Percentiles rank a stretch among this genome's conserved stretches.
Conservation (phyloP, 306 rosid species). For the Vigna reflexopilosa region DNA sequence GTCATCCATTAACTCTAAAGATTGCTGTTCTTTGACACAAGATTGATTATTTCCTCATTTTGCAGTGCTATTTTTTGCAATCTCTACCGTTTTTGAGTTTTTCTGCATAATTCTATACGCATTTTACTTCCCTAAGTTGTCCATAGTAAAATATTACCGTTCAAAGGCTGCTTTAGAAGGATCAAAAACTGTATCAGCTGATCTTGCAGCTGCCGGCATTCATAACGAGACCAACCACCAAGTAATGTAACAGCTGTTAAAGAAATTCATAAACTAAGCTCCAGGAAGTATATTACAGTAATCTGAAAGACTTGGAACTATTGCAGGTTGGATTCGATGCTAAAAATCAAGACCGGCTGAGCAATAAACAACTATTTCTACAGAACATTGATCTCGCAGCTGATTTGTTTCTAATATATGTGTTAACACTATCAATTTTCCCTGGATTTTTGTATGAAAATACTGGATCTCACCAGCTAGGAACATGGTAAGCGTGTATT, state of each 20-base stretch:
- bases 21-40: background rate
- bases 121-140: conserved; percentile 65
- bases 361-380: conserved; percentile 56
- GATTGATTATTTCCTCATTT: conserved; percentile 10
- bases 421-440: conserved; percentile 70
- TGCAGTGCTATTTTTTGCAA: conserved; percentile 71
- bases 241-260: conserved; percentile 46
- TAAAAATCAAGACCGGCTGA: conserved; percentile 47
- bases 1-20: background rate
- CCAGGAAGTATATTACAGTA: background rate
- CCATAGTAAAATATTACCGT: conserved; percentile 75
- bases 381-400: conserved; percentile 62
- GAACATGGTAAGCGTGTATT: conserved; percentile 58
- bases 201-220: conserved; percentile 82
- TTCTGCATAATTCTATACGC: conserved; percentile 74
- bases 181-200: conserved; percentile 78
- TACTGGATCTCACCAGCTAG: conserved; percentile 72
- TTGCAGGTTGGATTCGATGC: conserved; percentile 48
- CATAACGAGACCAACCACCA: conserved; percentile 37
- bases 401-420: conserved; percentile 64
- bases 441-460: conserved; percentile 88
- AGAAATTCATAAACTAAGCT: background rate
- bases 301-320: conserved; percentile 6
- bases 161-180: conserved; percentile 84
- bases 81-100: conserved; percentile 64